Evolutionary conservation across 768 basidiomycete genomes (phyloP).

Genomic region (Vishniacozyma victoriae): DNA sequence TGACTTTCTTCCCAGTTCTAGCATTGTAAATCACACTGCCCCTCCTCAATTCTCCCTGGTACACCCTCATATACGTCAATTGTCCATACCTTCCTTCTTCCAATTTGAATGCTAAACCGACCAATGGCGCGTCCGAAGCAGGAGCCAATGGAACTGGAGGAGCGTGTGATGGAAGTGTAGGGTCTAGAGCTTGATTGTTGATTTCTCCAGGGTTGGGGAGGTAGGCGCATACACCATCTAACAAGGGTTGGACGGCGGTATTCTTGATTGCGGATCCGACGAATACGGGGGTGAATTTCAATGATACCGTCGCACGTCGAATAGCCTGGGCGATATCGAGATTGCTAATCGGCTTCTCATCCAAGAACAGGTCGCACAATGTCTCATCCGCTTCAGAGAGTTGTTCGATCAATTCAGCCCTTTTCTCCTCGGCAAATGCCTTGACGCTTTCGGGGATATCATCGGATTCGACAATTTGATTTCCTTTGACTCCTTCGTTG

Average conservation of each 20-base stretch:
- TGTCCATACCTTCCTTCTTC: slow-evolving; percentile 97
- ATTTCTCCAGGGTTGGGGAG: slow-evolving; percentile 81
- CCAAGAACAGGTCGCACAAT: slow-evolving; percentile 84
- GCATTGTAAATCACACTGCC: slow-evolving; percentile 81
- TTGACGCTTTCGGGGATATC: slow-evolving; percentile 76
- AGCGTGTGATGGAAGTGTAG: slow-evolving; percentile 52
- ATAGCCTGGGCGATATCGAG: slow-evolving; percentile 75
- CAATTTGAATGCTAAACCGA: slow-evolving; percentile 94
- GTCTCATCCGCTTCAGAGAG: slow-evolving; percentile 94
- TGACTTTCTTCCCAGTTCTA: slow-evolving; percentile 91
- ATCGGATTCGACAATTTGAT: slow-evolving; percentile 69
- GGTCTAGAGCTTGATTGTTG: slow-evolving; percentile 74
- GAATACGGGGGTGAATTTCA: slow-evolving; percentile 95
- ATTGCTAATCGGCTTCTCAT: slow-evolving; percentile 69
- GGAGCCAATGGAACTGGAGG: slow-evolving; percentile 71
- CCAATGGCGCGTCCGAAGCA: slow-evolving; percentile 76
- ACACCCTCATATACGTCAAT: slow-evolving; percentile 95
- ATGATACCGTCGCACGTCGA: slow-evolving; percentile 75
- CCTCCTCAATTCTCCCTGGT: slow-evolving; percentile 88
- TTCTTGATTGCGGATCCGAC: slow-evolving; percentile 97
- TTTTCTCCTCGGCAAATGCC: slow-evolving; percentile 73
- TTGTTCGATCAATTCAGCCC: slow-evolving; percentile 84
- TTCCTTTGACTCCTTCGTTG: slow-evolving; percentile 87
- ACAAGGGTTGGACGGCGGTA: slow-evolving; percentile 83
- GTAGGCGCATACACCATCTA: slow-evolving; percentile 94